Evolutionary conservation across 495 filamentous ascomycete species (phyloP), one percentile per base, ranked within the genome.

Genomic region (Penicillium lividum): DNA sequence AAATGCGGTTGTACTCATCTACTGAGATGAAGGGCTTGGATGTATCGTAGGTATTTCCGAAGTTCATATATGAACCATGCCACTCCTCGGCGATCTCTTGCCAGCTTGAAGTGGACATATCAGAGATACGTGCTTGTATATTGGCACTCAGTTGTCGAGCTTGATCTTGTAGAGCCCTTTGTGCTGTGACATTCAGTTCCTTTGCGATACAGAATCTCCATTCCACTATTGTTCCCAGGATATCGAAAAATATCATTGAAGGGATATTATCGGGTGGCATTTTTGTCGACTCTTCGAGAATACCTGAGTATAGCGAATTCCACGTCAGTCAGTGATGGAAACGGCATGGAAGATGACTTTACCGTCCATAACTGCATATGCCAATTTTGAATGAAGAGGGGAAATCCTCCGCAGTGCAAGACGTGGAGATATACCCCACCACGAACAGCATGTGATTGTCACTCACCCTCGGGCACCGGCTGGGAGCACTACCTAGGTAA

Each of bases 171-270:
- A 61, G 7, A 51, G 51, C 51, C n/a, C 25, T 54, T 53, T 40
- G 36, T 44, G 62, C 62, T 49, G 58, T 22, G 46, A 45, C 52
- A 16, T 53, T 58, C 40, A 65, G 43, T 56, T 58, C 40, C 8
- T 61, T 65, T 10, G 62, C 55, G 51, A 65, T 65, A 47, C 62
- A 65, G 31, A 3, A 36, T 56, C 58, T 61, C 62, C 62, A 65
- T 58, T 65, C 62, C 40, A 65, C 62, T 10, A 65, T 56, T 48
- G 62, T 65, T 9, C 62, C 62, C 29, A 65, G 40, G 33, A 65
- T 47, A 56, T 65, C 62, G 51, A 61, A 65, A 33, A 65, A 65
- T 44, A 65, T 44, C 5, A 61, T 53, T 44, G 54, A 54, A 46
- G 58, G 62, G 16, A 25, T 2, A 38, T 4, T 27, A 22, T 13